These are phyloP conservation scores for Colletotrichum truncatum DNA, from an alignment of 2,329 filamentous ascomycete genomes.

Conservation along the genomic window DNA sequence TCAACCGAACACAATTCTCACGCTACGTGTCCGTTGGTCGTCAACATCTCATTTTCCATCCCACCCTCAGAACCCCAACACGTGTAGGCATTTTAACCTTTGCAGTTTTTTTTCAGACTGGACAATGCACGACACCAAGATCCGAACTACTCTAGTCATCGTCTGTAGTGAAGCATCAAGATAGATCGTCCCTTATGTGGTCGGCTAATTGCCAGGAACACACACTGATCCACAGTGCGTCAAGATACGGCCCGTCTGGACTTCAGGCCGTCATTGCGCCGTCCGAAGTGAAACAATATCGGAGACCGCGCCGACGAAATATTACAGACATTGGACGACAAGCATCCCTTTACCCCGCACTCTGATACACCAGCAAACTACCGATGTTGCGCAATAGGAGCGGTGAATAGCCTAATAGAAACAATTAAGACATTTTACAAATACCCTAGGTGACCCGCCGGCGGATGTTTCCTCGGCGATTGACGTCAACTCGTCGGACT, in stretches of 20 bases:
- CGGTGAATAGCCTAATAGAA: too few species aligned
- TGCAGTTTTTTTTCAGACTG: neutral
- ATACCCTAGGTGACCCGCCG: neutral
- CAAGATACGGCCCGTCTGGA: neutral
- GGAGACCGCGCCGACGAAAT: neutral
- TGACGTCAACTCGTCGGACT: neutral
- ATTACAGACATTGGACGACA: neutral
- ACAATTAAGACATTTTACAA: neutral
- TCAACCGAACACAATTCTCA: neutral
- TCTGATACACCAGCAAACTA: neutral
- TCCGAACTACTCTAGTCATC: neutral
- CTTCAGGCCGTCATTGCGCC: neutral
- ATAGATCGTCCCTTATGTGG: neutral
- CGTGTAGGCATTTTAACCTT: neutral
- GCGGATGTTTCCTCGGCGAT: neutral
- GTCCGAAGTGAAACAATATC: slow-evolving; percentile 7
- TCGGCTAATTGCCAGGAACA: slow-evolving; percentile 3
- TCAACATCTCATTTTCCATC: slow-evolving; percentile 7
- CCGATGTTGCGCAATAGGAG: neutral
- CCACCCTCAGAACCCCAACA: neutral
- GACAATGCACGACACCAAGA: neutral
- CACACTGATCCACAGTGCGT: neutral
- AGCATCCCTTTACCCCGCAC: slow-evolving; percentile 3
- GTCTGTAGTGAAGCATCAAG: neutral
- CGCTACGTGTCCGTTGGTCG: too few species aligned